A percentile compares a stretch with the other conserved stretches of the same genome.
Conservation (phyloP, 139 green algal species). For the Nannochloris sp. region DNA sequence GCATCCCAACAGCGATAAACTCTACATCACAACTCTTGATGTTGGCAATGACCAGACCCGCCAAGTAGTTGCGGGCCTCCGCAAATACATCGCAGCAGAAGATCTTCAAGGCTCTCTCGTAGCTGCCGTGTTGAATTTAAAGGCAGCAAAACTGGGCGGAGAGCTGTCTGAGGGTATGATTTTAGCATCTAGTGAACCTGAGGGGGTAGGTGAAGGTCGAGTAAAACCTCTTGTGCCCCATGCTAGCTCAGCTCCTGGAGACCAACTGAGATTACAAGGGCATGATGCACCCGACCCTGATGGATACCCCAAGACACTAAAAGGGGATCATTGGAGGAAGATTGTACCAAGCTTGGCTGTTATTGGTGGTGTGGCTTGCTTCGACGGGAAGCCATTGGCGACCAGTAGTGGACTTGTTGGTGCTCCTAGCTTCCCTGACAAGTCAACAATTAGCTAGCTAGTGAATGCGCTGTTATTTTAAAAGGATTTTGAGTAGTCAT, state of each 20-base stretch:
- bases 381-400: conserved; percentile 15
- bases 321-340: conserved; percentile 29
- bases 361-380: conserved; percentile 15
- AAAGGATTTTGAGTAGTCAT: neutral
- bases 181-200: conserved; percentile 17
- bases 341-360: conserved; percentile 27
- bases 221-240: conserved; percentile 22
- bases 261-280: conserved; percentile 22
- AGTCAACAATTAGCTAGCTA: conserved; percentile 17
- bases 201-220: neutral
- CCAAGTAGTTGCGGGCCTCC: conserved; percentile 41
- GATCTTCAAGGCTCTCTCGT: conserved; percentile 30
- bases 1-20: conserved; percentile 35
- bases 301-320: conserved; percentile 26
- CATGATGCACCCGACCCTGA: neutral
- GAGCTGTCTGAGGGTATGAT: conserved; percentile 52
- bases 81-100: conserved; percentile 27
- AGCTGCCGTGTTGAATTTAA: conserved; percentile 49
- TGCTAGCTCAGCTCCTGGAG: conserved; percentile 14
- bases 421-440: conserved; percentile 22
- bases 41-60: conserved; percentile 14
- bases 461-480: neutral
- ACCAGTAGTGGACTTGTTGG: conserved; percentile 10
- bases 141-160: conserved; percentile 51
- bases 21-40: conserved; percentile 30